phyloP scores from a whole-genome alignment of 1,139 yeast genomes.

The Saccharomycopsis phalli region DNA sequence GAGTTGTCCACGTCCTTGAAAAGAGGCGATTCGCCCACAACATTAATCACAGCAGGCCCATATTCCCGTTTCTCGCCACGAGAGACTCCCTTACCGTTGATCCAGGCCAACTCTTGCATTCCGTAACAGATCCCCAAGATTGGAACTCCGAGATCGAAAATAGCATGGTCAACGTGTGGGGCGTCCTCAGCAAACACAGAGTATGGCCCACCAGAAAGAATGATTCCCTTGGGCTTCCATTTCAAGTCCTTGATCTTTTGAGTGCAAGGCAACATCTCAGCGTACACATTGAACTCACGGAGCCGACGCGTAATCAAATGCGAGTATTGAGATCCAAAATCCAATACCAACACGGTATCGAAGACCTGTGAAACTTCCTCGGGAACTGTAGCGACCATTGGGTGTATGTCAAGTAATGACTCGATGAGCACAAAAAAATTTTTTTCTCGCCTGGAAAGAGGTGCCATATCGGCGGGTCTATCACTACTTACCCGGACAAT shows the following conservation, averaged over 20 bases:
- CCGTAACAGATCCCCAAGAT: constrained; percentile 98
- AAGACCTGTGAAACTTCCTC: constrained; percentile 69
- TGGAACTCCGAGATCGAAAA: constrained; percentile 86
- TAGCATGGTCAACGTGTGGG: constrained; percentile 94
- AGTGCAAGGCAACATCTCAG: constrained; percentile 99
- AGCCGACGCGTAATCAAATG: constrained; percentile 95
- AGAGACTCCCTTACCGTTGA: constrained; percentile 89
- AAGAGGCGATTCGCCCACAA: constrained; percentile 64
- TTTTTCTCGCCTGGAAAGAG: too few species aligned
- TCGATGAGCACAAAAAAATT: too few species aligned
- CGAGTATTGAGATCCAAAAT: constrained; percentile 97
- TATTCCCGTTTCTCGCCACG: constrained; percentile 98
- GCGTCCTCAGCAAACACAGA: constrained; percentile 92
- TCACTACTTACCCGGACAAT: too few species aligned
- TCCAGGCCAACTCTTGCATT: constrained; percentile 99
- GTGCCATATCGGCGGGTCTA: too few species aligned
- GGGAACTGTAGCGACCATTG: constrained; percentile 18
- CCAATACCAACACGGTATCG: constrained; percentile 95
- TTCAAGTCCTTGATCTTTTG: constrained; percentile 86
- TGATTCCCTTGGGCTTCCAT: constrained; percentile 96
- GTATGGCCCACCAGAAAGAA: constrained; percentile 96
- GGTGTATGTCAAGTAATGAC: too few species aligned
- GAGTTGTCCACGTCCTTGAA: constrained; percentile 88
- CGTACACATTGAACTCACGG: constrained; percentile 96
- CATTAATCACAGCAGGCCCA: constrained; percentile 89